Base-by-base conservation (phyloP, 148 eudicot species). In the Hydrangea macrophylla region DNA sequence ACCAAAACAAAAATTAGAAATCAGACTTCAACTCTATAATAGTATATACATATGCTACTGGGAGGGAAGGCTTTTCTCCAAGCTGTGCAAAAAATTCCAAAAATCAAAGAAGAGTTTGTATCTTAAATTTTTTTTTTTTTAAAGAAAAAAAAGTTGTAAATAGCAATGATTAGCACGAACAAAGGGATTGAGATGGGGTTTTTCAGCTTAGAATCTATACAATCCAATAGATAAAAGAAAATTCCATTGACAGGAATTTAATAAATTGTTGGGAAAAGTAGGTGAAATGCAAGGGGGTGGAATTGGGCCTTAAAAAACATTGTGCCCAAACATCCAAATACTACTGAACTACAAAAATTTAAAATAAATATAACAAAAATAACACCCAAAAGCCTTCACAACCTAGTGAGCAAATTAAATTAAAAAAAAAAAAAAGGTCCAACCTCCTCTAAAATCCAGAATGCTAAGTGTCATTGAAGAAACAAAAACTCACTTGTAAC, bases 401-500 rank as follows among this genome's bases (percentile, higher is more conserved):
- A n/a, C n/a, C n/a, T n/a, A n/a, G n/a, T n/a, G n/a, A n/a, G n/a
- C n/a, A n/a, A n/a, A n/a, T n/a, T n/a, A n/a, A n/a, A n/a, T n/a
- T n/a, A n/a, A n/a, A n/a, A n/a, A n/a, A n/a, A n/a, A n/a, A n/a
- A n/a, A n/a, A n/a, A n/a, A n/a, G n/a, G n/a, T n/a, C n/a, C n/a
- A n/a, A n/a, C n/a, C n/a, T n/a, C n/a, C n/a, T n/a, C n/a, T n/a
- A n/a, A n/a, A n/a, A n/a, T n/a, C n/a, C n/a, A n/a, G n/a, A n/a
- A n/a, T n/a, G n/a, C n/a, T n/a, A n/a, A n/a, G n/a, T n/a, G n/a
- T n/a, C 44, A 57, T 62, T 42, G 36, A 76, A 55, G 48, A 65
- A 42, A 73, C 37, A 74, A 78, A 70, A 85, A 83, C 99, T 94
- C 99, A 94, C 99, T 91, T 84, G 99, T 85, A 82, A 89, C 97